Conservation (phyloP, 2,329 filamentous ascomycete genomes). For the Sclerotinia borealis region DNA sequence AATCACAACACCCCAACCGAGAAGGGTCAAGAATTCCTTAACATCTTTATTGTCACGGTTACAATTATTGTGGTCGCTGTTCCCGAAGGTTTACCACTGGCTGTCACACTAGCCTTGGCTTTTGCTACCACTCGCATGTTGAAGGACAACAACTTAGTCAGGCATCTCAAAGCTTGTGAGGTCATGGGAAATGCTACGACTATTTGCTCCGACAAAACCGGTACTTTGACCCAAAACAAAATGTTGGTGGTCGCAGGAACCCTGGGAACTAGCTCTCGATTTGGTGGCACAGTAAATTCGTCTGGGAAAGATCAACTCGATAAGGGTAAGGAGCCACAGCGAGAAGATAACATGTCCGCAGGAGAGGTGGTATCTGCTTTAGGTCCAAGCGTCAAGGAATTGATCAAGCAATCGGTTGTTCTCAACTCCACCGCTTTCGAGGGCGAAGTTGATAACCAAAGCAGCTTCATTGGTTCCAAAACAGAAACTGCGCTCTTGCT, state of each 20-base stretch:
- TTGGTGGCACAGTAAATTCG: conserved; percentile 37
- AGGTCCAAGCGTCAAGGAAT: conserved; percentile 23
- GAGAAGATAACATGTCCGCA: conserved; percentile 26
- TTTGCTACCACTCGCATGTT: conserved; percentile 63
- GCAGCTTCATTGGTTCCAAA: conserved; percentile 66
- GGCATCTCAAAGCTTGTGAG: conserved; percentile 60
- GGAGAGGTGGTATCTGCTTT: conserved; percentile 30
- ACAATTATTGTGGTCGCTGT: conserved; percentile 66
- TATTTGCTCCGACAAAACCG: conserved; percentile 76
- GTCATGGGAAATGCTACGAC: conserved; percentile 68
- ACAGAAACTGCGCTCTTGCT: conserved; percentile 70
- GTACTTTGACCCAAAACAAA: conserved; percentile 67
- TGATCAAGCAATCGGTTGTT: conserved; percentile 58
- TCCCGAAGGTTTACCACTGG: conserved; percentile 59
- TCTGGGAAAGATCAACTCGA: conserved; percentile 20
- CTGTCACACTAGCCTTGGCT: conserved; percentile 61
- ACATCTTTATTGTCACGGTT: conserved; percentile 58
- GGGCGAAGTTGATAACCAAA: conserved; percentile 52
- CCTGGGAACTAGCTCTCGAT: conserved; percentile 52
- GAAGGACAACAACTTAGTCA: conserved; percentile 66
- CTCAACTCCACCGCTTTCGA: conserved; percentile 68
- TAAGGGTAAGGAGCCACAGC: conserved; percentile 23
- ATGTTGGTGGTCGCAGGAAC: conserved; percentile 73
- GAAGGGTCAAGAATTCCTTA: conserved; percentile 56
- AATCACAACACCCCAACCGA: conserved; percentile 43